Evolutionary conservation across 257 asterid genomes (phyloP).

Genomic region (Penstemon davidsonii): DNA sequence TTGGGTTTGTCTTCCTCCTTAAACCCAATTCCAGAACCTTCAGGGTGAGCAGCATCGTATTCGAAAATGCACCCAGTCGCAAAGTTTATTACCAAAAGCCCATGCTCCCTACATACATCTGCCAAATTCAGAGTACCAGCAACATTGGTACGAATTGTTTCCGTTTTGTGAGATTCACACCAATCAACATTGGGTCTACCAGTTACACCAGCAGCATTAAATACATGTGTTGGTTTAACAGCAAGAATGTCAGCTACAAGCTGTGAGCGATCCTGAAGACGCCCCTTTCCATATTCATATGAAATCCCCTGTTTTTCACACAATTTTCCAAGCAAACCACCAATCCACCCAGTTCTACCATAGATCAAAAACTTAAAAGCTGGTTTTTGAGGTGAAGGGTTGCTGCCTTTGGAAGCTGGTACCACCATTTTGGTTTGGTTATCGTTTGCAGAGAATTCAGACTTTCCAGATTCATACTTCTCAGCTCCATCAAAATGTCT

Average conservation of each 20-base stretch:
- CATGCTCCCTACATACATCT: constrained; percentile 57
- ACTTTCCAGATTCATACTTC: constrained; percentile 25
- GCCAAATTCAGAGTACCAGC: constrained; percentile 60
- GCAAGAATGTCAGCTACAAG: constrained; percentile 45
- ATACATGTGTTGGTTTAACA: constrained; percentile 62
- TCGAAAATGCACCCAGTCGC: constrained; percentile 72
- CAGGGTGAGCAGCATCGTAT: constrained; percentile 56
- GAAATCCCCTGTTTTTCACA: constrained; percentile 59
- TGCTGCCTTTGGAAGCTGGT: constrained; percentile 28
- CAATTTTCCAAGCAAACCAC: constrained; percentile 59
- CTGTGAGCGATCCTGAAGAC: constrained; percentile 48
- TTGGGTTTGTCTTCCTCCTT: constrained; percentile 67
- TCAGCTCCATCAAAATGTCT: constrained; percentile 35
- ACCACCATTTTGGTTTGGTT: constrained; percentile 30
- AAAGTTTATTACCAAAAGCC: constrained; percentile 48
- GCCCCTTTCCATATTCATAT: constrained; percentile 61
- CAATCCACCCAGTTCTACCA: constrained; percentile 67
- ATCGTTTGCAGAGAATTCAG: constrained; percentile 15
- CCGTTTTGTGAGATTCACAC: constrained; percentile 62
- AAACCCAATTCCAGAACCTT: constrained; percentile 62
- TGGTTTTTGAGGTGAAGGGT: constrained; percentile 29
- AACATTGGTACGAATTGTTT: constrained; percentile 60
- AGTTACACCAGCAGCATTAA: constrained; percentile 68
- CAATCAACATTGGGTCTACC: constrained; percentile 72
- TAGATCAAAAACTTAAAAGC: constrained; percentile 55